A percentile compares a stretch with the other conserved stretches of the same genome.
phyloP scores from a whole-genome alignment of 768 basidiomycete genomes.

The Mycena vitilis region DNA sequence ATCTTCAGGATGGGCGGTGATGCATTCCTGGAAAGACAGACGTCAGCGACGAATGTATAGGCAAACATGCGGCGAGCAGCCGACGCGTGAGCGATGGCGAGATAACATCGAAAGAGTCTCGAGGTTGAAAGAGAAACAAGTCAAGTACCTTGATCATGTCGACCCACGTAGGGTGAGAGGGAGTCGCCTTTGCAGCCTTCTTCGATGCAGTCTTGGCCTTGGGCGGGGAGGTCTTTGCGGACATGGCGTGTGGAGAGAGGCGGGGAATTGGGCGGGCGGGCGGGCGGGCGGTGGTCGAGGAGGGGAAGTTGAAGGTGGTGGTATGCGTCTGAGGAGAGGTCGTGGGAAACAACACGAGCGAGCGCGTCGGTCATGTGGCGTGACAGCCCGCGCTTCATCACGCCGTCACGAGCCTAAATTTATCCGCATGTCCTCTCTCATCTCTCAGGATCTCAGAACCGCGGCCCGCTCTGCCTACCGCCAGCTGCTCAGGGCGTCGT shows the following conservation, averaged over 20 bases:
- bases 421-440: slow-evolving; percentile 53
- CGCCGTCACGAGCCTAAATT: not conserved
- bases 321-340: not conserved
- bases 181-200: slow-evolving; percentile 54
- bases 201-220: slow-evolving; percentile 30
- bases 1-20: slow-evolving; percentile 77
- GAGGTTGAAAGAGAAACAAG: slow-evolving; percentile 5
- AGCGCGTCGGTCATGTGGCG: not conserved
- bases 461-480: slow-evolving; percentile 83
- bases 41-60: slow-evolving; percentile 22
- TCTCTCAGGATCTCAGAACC: slow-evolving; percentile 67
- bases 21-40: slow-evolving; percentile 75
- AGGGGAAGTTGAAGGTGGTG: not conserved
- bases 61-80: slow-evolving; percentile 5
- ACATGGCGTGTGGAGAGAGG: slow-evolving; percentile 12
- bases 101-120: slow-evolving; percentile 6
- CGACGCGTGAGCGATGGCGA: not conserved
- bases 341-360: not conserved
- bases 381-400: not conserved
- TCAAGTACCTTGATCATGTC: slow-evolving; percentile 82
- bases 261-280: not conserved
- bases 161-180: slow-evolving; percentile 70
- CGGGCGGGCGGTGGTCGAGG: no score
- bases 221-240: slow-evolving; percentile 9
- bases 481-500: slow-evolving; percentile 73